phyloP scores from a whole-genome alignment of 805 yeast species.

The Barnettozyma vustinii region DNA sequence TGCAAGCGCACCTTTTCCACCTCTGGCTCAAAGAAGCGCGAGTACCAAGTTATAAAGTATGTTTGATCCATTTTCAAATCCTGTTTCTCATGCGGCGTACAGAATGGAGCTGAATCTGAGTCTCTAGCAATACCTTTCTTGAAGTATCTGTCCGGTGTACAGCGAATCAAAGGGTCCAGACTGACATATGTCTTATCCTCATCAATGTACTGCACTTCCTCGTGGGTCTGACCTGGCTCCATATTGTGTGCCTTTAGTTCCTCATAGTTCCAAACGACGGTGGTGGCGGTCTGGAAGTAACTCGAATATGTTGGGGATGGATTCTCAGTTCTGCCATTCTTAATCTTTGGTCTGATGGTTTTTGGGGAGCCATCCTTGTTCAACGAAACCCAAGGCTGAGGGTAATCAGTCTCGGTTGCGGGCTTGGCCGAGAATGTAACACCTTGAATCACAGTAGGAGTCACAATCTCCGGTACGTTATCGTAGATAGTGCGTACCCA shows the following conservation, averaged over 20 bases:
- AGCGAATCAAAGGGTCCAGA: constrained; percentile 75
- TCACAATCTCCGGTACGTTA: constrained; percentile 53
- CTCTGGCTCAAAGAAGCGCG: constrained; percentile 51
- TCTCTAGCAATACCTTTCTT: constrained; percentile 58
- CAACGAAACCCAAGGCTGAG: constrained; percentile 78
- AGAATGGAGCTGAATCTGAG: constrained; percentile 68
- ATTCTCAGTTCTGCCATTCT: constrained; percentile 64
- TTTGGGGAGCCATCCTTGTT: constrained; percentile 75
- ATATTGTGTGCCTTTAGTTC: constrained; percentile 69
- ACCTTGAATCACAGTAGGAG: constrained; percentile 59
- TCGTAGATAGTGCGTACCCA: constrained; percentile 73
- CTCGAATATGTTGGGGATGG: constrained; percentile 70
- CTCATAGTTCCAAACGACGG: constrained; percentile 50
- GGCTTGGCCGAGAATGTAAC: constrained; percentile 48
- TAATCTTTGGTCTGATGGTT: constrained; percentile 70
- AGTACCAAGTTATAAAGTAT: constrained; percentile 79
- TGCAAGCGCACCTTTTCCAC: constrained; percentile 63
- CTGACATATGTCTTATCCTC: constrained; percentile 72
- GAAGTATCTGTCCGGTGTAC: constrained; percentile 73
- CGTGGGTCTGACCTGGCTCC: constrained; percentile 52
- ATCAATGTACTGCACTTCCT: constrained; percentile 48
- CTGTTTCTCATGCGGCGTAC: constrained; percentile 66
- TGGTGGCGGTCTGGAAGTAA: constrained; percentile 67
- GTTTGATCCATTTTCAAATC: constrained; percentile 54
- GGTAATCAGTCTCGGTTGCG: constrained; percentile 46